Conservation (phyloP, 768 basidiomycete genomes). For the Rhizopogon rudus region DNA sequence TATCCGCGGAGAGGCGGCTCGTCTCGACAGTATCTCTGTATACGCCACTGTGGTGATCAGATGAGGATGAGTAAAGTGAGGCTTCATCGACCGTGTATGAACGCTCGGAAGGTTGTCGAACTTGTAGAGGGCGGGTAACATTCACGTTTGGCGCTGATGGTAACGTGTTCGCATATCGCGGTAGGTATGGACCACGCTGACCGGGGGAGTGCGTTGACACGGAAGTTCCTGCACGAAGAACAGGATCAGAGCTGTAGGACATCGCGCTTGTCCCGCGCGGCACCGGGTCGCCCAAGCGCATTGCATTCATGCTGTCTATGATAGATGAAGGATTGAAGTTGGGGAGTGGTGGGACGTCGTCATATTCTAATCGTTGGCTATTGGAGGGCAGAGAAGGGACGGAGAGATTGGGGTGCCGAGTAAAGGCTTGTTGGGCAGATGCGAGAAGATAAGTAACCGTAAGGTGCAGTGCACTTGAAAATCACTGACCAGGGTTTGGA, state of each 20-base stretch:
- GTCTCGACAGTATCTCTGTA: constrained; percentile 20
- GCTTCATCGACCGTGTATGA: constrained; percentile 15
- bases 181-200: constrained; percentile 27
- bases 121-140: constrained; percentile 14
- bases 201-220: constrained; percentile 42
- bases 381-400: constrained; percentile 41
- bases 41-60: constrained; percentile 25
- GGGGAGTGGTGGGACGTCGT: constrained; percentile 25
- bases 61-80: constrained; percentile 29
- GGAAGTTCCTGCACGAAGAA: constrained; percentile 53
- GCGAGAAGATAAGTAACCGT: constrained; percentile 6
- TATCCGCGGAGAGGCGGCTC: constrained; percentile 24
- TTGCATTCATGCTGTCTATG: constrained; percentile 47
- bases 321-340: constrained; percentile 42
- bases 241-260: constrained; percentile 35
- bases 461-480: background rate
- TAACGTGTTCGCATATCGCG: constrained; percentile 39
- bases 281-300: constrained; percentile 45
- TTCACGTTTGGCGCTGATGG: constrained; percentile 23
- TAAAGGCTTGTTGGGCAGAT: constrained; percentile 21
- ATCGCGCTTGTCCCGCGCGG: constrained; percentile 25
- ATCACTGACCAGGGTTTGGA: constrained; percentile 16
- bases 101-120: constrained; percentile 13
- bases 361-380: constrained; percentile 25
- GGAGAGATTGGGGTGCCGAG: constrained; percentile 44